A percentile compares a stretch with the other conserved stretches of the same genome.
Conservation (phyloP, 2,329 filamentous ascomycete species). For the Plectosphaerella plurivora region DNA sequence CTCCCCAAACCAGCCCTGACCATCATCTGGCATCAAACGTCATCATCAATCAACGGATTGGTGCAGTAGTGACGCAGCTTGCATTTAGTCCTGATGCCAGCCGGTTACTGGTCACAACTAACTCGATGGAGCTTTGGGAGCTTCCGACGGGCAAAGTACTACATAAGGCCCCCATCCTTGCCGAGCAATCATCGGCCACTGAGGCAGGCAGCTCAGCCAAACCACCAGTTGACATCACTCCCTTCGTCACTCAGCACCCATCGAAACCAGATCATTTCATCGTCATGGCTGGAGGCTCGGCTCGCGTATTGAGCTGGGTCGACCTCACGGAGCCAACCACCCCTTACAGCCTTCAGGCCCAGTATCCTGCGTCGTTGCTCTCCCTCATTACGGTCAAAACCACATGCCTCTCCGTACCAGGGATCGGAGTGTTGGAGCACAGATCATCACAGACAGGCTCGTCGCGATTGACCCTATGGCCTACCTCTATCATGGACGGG, state of each 20-base stretch:
- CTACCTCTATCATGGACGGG: too few relatives aligned
- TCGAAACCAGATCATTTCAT: constrained; percentile 8
- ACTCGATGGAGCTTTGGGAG: constrained; percentile 16
- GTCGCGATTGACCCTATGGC: constrained; percentile 5
- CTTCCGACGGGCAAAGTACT: constrained; percentile 14
- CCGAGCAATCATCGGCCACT: not conserved
- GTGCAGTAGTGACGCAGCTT: constrained; percentile 8
- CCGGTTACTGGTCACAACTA: constrained; percentile 15
- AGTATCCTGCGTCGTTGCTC: not conserved
- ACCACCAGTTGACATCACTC: not conserved
- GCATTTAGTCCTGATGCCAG: constrained; percentile 12
- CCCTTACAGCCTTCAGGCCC: constrained; percentile 3
- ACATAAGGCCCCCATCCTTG: not conserved
- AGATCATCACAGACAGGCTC: not conserved
- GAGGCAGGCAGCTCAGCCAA: not conserved
- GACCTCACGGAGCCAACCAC: constrained; percentile 9
- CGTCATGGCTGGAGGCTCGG: not conserved
- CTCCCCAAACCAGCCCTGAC: not conserved
- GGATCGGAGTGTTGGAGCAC: constrained; percentile 4
- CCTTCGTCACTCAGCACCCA: constrained; percentile 9
- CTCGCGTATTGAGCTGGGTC: constrained; percentile 9
- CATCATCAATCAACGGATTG: constrained; percentile 11
- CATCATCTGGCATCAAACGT: constrained; percentile 2
- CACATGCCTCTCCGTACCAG: constrained; percentile 3
- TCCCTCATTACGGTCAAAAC: not conserved